Evolutionary conservation across 306 rosid species (phyloP), one percentile per base, ranked within the genome.

Genomic region (Boehmeria nivea): DNA sequence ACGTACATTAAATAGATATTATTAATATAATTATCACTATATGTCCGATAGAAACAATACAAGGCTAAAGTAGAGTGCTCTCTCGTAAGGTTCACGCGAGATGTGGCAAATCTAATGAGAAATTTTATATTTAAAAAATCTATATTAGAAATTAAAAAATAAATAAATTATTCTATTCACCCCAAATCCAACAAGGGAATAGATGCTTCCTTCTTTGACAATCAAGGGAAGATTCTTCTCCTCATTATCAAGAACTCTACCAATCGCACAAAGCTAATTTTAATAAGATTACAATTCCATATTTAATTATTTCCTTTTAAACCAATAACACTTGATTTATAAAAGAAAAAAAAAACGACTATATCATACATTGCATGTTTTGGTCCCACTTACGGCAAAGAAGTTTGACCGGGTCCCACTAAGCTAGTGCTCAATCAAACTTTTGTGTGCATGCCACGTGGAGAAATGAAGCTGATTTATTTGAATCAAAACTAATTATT

Each of bases 151-250:
- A 20, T 49, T 47, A 47, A 57, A 13, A 44, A 27, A 45, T 4
- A 28, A 54, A 72, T 23, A 39, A 16, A 26, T n/a, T n/a, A n/a
- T 51, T 59, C 68, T 61, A 57, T 65, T 67, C 79, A 60, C 64
- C 64, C 78, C 19, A 67, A 67, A 67, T 65, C 26, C 64, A 50
- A 43, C 14, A 9, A 51, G 48, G 68, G 97, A 86, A 90, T 81
- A 71, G 39, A 86, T 86, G 83, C 88, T 86, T 84, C 80, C 95
- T 90, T 82, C 86, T 80, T 84, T 78, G 81, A 78, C 85, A 80
- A 81, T 74, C 43, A 86, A 90, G 75, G 76, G 81, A 69, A 81
- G 86, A 90, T 90, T 79, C 95, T 58, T 60, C 26, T 61, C 75
- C 67, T 57, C 66, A 56, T 73, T 59, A 68, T 72, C 71, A 49